Evolutionary conservation across 2,329 filamentous ascomycete species (phyloP), one percentile per base, ranked within the genome.

Genomic region (Alternaria sp.): DNA sequence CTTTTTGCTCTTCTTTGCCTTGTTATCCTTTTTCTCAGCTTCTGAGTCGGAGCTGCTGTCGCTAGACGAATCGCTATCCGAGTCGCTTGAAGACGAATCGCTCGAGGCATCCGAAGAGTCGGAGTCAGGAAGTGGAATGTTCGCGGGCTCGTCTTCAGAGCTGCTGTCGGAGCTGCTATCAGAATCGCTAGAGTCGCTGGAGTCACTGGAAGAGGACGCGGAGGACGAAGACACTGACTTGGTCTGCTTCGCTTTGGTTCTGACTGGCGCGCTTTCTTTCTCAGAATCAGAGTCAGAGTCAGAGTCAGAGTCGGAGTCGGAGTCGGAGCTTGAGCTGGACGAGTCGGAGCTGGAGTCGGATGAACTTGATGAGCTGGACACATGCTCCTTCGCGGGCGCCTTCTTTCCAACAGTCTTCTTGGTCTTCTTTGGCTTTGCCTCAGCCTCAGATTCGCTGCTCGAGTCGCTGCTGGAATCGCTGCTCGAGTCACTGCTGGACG

Each of bases 231-330:
- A 57, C 24, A 44, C 49, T 1, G 57, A 60, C 23, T 60, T 54
- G 24, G 68, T 56, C n/a, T 55, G 54, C 13, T 51, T 59, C 60
- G 62, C 64, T 28, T 67, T 65, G 26, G 51, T 41, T 41, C 72
- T 58, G 23, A 17, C 68, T 45, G 80, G 72, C 36, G 82, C 80
- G 53, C 84, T 84, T 28, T 70, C 69, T 8, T 71, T 67, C 37
- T 60, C 60, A 13, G 69, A 70, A 23, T 58, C 58, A 4, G 67
- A 67, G 17, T 56, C 54, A 40, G 37, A 40, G 17, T 17, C 17
- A 48, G 60, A 74, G 21, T 68, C 62, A 8, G 70, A 73, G 58
- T n/a, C n/a, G n/a, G n/a, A n/a, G 17, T 17, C 17, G 50, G 60
- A 74, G 21, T 68, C 62, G 10, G 70, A 73, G 58, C 62, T 68